These are phyloP conservation scores for Takashimella koratensis DNA, from an alignment of 1,284 basidiomycete genomes.

Conservation along the genomic window DNA sequence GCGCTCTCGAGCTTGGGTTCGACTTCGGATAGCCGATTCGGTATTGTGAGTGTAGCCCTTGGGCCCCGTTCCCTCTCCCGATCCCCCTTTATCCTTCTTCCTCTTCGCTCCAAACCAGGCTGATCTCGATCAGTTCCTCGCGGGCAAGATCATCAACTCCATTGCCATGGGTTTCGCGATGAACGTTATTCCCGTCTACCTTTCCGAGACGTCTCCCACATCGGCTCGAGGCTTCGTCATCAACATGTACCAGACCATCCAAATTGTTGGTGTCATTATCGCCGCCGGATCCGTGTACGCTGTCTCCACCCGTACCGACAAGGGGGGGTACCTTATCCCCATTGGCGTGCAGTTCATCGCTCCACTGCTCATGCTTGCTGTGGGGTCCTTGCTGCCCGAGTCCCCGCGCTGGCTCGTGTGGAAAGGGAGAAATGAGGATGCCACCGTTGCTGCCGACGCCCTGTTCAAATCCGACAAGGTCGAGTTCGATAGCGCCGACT, in stretches of 20 bases:
- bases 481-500: conserved; percentile 16
- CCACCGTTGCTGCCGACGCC: conserved; percentile 7
- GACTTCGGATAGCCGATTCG: no score
- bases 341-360: conserved; percentile 25
- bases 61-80: no score
- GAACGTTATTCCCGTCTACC: conserved; percentile 24
- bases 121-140: conserved; percentile 23
- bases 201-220: conserved; percentile 18
- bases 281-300: conserved; percentile 26
- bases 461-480: conserved; percentile 17
- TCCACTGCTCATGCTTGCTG: conserved; percentile 17
- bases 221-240: conserved; percentile 22
- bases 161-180: conserved; percentile 21
- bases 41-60: no score
- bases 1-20: no score
- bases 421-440: conserved; percentile 19
- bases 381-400: conserved; percentile 16
- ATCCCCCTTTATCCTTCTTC: no score
- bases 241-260: conserved; percentile 25
- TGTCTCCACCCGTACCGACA: conserved; percentile 13
- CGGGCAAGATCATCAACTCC: conserved; percentile 23
- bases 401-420: conserved; percentile 24
- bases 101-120: conserved; percentile 8
- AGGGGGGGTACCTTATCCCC: conserved; percentile 21
- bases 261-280: conserved; percentile 25